phyloP scores from a whole-genome alignment of 495 filamentous ascomycete genomes.

The Cetradonia linearis region DNA sequence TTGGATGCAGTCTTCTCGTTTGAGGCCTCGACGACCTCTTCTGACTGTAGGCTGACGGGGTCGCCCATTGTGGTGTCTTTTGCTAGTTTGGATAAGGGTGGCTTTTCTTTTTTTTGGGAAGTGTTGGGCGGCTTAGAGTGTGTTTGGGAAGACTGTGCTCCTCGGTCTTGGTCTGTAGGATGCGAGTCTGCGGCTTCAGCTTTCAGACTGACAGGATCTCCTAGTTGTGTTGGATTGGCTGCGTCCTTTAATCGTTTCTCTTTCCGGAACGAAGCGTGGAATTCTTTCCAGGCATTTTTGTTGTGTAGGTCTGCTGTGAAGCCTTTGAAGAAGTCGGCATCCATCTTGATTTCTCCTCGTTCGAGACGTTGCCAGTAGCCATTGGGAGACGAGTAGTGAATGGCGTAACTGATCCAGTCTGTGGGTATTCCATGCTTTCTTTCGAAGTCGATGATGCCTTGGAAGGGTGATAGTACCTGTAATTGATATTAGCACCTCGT shows the following conservation, averaged over 20 bases:
- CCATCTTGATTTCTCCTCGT: conserved; percentile 60
- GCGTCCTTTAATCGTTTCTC: conserved; percentile 28
- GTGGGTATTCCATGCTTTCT: conserved; percentile 58
- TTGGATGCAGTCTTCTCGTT: too few species aligned
- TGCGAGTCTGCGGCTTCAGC: conserved; percentile 23
- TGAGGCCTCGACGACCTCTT: conserved; percentile 20
- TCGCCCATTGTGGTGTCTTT: conserved; percentile 25
- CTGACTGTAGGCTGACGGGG: conserved; percentile 23
- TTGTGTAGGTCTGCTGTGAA: conserved; percentile 68
- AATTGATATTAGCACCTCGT: neutral
- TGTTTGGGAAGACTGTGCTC: conserved; percentile 10
- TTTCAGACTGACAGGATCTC: conserved; percentile 24
- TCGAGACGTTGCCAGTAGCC: conserved; percentile 84
- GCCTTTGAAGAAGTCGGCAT: conserved; percentile 60
- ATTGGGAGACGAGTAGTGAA: conserved; percentile 62
- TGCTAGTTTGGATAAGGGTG: conserved; percentile 22
- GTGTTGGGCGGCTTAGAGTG: neutral
- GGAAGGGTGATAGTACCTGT: conserved; percentile 83
- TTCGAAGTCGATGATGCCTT: conserved; percentile 87
- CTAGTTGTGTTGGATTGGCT: conserved; percentile 20
- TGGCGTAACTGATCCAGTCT: conserved; percentile 86
- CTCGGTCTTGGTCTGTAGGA: conserved; percentile 20
- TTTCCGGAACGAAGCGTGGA: conserved; percentile 35
- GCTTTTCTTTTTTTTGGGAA: neutral
- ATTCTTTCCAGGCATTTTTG: conserved; percentile 53